Percentiles rank a stretch among this genome's conserved stretches.
Conservation (phyloP, 1,284 basidiomycete species). For the Trametes polyzona region DNA sequence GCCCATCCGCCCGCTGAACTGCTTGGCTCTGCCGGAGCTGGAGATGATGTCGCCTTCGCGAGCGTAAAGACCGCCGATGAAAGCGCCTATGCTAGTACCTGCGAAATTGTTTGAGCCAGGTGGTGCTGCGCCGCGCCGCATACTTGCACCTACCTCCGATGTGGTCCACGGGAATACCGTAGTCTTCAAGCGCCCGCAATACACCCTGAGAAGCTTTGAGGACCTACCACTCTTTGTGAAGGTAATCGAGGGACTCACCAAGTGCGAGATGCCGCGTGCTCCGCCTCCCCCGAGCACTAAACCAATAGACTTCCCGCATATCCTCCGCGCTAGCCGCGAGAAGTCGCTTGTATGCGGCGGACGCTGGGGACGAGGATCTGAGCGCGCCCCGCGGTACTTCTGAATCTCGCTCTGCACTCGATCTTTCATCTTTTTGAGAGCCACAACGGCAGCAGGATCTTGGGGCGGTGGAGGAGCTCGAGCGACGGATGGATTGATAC, state of each 20-base stretch:
- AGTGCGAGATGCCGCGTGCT: slow-evolving; percentile 92
- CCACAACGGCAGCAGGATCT: slow-evolving; percentile 89
- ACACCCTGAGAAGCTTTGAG: slow-evolving; percentile 63
- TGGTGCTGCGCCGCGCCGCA: background rate
- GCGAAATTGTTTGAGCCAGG: slow-evolving; percentile 19
- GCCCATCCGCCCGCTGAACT: slow-evolving; percentile 90
- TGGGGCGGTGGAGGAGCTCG: slow-evolving; percentile 60
- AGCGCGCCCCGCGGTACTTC: slow-evolving; percentile 78
- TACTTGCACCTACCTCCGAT: slow-evolving; percentile 62
- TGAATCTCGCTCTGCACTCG: slow-evolving; percentile 89
- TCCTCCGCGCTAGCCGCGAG: slow-evolving; percentile 85
- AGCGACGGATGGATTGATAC: slow-evolving; percentile 65
- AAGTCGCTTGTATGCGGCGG: slow-evolving; percentile 91
- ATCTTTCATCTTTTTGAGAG: slow-evolving; percentile 89
- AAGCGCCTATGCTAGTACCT: slow-evolving; percentile 90
- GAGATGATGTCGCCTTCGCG: slow-evolving; percentile 91
- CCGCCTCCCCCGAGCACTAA: slow-evolving; percentile 96
- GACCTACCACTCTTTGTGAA: background rate
- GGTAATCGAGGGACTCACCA: slow-evolving; percentile 54
- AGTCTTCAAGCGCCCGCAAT: slow-evolving; percentile 90
- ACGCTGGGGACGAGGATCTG: slow-evolving; percentile 73
- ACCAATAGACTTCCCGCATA: slow-evolving; percentile 94
- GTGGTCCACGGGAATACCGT: slow-evolving; percentile 91
- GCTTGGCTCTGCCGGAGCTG: slow-evolving; percentile 85
- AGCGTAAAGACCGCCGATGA: slow-evolving; percentile 97